Conservation (phyloP, 495 filamentous ascomycete species). For the Hypoxylon subgilvum region DNA sequence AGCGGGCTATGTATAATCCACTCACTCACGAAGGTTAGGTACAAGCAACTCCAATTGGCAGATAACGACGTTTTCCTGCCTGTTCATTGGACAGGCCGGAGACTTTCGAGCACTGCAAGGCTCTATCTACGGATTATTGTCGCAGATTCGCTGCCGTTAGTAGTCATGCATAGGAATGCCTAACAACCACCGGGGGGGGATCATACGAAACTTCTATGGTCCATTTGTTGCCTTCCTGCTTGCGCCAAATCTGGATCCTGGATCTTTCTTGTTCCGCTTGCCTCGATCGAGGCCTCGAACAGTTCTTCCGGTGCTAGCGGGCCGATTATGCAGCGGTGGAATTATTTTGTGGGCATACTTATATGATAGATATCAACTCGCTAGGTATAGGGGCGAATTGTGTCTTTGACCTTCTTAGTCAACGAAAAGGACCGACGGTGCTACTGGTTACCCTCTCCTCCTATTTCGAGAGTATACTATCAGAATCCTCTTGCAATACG, state of each 20-base stretch:
- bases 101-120: slow-evolving; percentile 18
- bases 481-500: background rate
- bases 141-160: slow-evolving; percentile 16
- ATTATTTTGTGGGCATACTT: slow-evolving; percentile 19
- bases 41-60: slow-evolving; percentile 14
- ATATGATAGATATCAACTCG: slow-evolving; percentile 25
- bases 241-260: slow-evolving; percentile 8
- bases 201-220: slow-evolving; percentile 12
- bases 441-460: too few species aligned
- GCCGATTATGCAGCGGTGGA: slow-evolving; percentile 27
- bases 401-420: slow-evolving; percentile 14
- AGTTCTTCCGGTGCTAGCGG: slow-evolving; percentile 25
- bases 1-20: slow-evolving; percentile 15
- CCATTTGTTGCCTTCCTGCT: slow-evolving; percentile 7
- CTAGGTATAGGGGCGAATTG: slow-evolving; percentile 19
- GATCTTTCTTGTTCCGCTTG: slow-evolving; percentile 13
- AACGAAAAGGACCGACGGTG: slow-evolving; percentile 34
- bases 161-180: slow-evolving; percentile 3
- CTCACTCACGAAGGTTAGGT: slow-evolving; percentile 6
- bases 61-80: slow-evolving; percentile 10
- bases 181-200: slow-evolving; percentile 20
- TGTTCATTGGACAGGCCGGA: slow-evolving; percentile 12
- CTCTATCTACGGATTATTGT: slow-evolving; percentile 14
- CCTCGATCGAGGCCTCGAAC: slow-evolving; percentile 2
- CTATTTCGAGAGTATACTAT: too few species aligned